A percentile compares a stretch with the other conserved stretches of the same genome.
Conservation (phyloP, 768 basidiomycete genomes). For the Hygrocybe coccinea region DNA sequence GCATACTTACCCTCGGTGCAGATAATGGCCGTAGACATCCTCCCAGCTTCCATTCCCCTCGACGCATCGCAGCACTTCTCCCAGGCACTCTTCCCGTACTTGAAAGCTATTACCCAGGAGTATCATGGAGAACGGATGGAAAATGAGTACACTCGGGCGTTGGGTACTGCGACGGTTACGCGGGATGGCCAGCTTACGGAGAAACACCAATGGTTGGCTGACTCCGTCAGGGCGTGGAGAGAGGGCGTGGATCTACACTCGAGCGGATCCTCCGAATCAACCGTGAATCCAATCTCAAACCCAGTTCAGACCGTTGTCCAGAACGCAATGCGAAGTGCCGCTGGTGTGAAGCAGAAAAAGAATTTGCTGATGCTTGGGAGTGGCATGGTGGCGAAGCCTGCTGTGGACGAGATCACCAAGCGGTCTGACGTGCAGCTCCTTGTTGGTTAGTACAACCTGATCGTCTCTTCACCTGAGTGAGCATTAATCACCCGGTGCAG, state of each 20-base stretch:
- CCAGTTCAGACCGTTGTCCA: neutral
- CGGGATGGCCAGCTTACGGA: constrained; percentile 48
- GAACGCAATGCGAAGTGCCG: neutral
- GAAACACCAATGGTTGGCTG: constrained; percentile 55
- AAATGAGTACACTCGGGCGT: constrained; percentile 14
- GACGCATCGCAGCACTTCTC: constrained; percentile 83
- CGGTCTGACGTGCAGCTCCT: constrained; percentile 61
- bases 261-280: neutral
- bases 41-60: constrained; percentile 77
- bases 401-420: constrained; percentile 66
- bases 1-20: constrained; percentile 53
- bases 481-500: constrained; percentile 35
- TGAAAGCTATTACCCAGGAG: constrained; percentile 49
- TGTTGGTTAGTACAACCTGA: constrained; percentile 56
- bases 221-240: constrained; percentile 44
- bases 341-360: constrained; percentile 41
- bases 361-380: constrained; percentile 80
- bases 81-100: constrained; percentile 57
- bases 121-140: constrained; percentile 21
- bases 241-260: constrained; percentile 9
- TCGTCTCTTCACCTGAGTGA: constrained; percentile 10
- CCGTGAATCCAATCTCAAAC: neutral
- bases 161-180: constrained; percentile 72
- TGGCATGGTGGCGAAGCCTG: constrained; percentile 94
- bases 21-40: constrained; percentile 88